Conservation (phyloP, 2,329 filamentous ascomycete genomes). For the Epichloe aotearoae region DNA sequence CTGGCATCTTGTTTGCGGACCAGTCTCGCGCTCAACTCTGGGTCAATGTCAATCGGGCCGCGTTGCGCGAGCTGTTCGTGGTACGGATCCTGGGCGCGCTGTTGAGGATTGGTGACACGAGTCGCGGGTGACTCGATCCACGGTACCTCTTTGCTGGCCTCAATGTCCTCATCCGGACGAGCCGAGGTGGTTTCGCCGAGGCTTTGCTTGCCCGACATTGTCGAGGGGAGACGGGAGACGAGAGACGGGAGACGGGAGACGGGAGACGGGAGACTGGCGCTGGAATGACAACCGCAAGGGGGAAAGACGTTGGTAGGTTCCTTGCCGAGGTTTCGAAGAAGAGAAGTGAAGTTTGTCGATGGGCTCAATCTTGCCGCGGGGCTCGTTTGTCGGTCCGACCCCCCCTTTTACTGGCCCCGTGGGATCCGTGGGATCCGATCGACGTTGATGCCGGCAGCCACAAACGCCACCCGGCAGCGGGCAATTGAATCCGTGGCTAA, state of each 20-base stretch:
- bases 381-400: background rate
- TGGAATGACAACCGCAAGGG: too few relatives aligned
- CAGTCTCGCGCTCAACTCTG: background rate
- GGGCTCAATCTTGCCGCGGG: too few relatives aligned
- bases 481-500: too few relatives aligned
- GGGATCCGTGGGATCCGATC: too few relatives aligned
- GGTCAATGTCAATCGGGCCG: background rate
- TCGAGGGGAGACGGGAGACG: too few relatives aligned
- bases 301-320: too few relatives aligned
- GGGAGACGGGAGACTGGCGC: too few relatives aligned
- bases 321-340: too few relatives aligned
- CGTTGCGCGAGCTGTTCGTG: background rate
- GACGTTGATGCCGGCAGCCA: background rate
- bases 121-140: background rate
- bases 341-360: too few relatives aligned
- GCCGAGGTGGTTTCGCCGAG: background rate
- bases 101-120: too few relatives aligned
- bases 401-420: too few relatives aligned
- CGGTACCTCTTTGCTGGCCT: background rate
- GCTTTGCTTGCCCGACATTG: background rate
- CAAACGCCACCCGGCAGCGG: background rate
- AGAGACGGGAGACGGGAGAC: too few relatives aligned
- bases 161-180: background rate
- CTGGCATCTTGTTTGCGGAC: slow-evolving; percentile 42
- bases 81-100: background rate